Conservation (phyloP, 2,329 filamentous ascomycete species). For the Aspergillus fumigatiaffinis region DNA sequence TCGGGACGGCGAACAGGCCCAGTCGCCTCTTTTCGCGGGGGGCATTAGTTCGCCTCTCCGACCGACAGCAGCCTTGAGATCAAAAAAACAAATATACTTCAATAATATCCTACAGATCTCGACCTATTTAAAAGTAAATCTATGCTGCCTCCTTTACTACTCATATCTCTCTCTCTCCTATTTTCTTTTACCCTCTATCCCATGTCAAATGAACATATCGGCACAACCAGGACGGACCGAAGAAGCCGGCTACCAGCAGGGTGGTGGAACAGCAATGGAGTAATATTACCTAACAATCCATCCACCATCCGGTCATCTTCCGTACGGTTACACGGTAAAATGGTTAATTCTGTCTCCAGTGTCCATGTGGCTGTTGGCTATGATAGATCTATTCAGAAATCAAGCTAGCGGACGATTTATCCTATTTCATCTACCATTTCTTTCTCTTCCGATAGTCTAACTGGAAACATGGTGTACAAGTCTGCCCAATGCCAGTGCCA, state of each 20-base stretch:
- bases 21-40: background rate
- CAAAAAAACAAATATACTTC: too few species aligned
- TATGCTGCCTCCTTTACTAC: background rate
- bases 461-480: background rate
- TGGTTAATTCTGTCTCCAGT: background rate
- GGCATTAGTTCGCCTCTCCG: background rate
- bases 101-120: too few species aligned
- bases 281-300: constrained; percentile 17
- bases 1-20: background rate
- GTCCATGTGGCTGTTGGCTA: too few species aligned
- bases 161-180: background rate
- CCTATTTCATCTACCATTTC: background rate
- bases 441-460: background rate
- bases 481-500: too few species aligned
- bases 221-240: constrained; percentile 8
- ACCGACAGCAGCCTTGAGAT: background rate
- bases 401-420: background rate
- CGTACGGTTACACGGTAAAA: background rate
- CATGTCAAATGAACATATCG: background rate
- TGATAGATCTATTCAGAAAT: too few species aligned
- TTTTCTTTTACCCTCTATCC: background rate
- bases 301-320: constrained; percentile 8
- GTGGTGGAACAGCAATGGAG: constrained; percentile 20
- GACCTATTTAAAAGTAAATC: too few species aligned
- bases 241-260: constrained; percentile 20